Evolutionary conservation across 2,329 filamentous ascomycete genomes (phyloP).

Genomic region (Aspergillus pseudoterreus): DNA sequence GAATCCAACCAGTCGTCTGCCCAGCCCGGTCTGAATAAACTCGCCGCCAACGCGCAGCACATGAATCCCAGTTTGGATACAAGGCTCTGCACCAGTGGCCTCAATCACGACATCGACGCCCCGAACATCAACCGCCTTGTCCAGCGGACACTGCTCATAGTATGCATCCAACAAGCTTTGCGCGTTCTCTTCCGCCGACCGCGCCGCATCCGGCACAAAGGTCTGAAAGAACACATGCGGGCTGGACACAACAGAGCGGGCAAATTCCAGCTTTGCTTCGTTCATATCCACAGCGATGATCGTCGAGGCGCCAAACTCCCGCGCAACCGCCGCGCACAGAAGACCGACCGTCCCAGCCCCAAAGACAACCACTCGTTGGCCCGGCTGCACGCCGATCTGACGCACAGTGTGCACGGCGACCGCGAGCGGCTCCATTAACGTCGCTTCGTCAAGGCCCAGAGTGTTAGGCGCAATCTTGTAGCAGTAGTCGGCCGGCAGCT

Average conservation of each 20-base stretch:
- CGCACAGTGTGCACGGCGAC: conserved; percentile 47
- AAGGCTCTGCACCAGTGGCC: conserved; percentile 42
- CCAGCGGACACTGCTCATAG: background rate
- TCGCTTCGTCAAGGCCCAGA: conserved; percentile 41
- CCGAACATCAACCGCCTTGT: conserved; percentile 32
- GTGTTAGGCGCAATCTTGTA: conserved; percentile 34
- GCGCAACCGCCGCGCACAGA: conserved; percentile 60
- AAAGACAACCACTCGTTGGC: conserved; percentile 52
- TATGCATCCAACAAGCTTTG: conserved; percentile 22
- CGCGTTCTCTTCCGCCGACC: conserved; percentile 22
- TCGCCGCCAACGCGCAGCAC: conserved; percentile 27
- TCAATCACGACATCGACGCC: conserved; percentile 40
- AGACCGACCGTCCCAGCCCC: conserved; percentile 63
- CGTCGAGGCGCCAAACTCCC: conserved; percentile 56
- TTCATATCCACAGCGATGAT: conserved; percentile 62
- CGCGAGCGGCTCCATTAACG: conserved; percentile 47
- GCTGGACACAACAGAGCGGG: conserved; percentile 11
- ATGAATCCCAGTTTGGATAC: conserved; percentile 45
- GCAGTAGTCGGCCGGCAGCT: conserved; percentile 36
- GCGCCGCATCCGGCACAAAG: conserved; percentile 6
- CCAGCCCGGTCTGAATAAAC: conserved; percentile 36
- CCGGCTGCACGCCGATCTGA: conserved; percentile 36
- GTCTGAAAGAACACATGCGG: conserved; percentile 6
- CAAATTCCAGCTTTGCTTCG: conserved; percentile 58
- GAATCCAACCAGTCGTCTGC: conserved; percentile 35